Conservation (phyloP, 805 yeast species). For the Candida insectalens region DNA sequence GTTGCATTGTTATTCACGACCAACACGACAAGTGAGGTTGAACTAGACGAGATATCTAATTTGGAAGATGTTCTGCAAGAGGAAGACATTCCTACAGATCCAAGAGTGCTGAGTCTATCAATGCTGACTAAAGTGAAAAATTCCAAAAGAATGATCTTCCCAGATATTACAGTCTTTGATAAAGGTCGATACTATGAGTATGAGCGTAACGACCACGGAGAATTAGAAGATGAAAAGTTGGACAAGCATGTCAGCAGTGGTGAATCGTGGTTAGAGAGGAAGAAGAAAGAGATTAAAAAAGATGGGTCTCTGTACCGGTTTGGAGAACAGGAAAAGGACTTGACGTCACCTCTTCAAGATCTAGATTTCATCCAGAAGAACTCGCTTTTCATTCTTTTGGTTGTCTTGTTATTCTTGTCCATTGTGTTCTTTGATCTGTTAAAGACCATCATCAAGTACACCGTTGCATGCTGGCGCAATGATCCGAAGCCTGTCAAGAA, state of each 20-base stretch:
- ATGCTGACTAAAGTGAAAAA: conserved; percentile 14
- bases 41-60: conserved; percentile 8
- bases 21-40: conserved; percentile 16
- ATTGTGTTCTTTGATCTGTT: conserved; percentile 8
- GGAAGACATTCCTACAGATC: conserved; percentile 24
- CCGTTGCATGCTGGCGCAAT: too few species aligned
- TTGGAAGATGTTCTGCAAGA: conserved; percentile 8
- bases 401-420: conserved; percentile 4
- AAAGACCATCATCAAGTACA: conserved; percentile 2
- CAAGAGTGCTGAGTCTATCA: conserved; percentile 23
- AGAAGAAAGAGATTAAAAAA: conserved; percentile 11
- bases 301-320: conserved; percentile 15
- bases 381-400: conserved; percentile 29
- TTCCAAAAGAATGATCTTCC: conserved; percentile 35
- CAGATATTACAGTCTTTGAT: conserved; percentile 43
- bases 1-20: conserved; percentile 53
- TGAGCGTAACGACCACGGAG: conserved; percentile 42
- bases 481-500: too few species aligned
- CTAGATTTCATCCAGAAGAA: conserved; percentile 39
- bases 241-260: conserved; percentile 11
- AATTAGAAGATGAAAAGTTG: conserved; percentile 14
- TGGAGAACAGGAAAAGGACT: conserved; percentile 21
- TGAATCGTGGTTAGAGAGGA: conserved; percentile 23
- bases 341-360: conserved; percentile 30
- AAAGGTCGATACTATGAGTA: conserved; percentile 38